Evolutionary conservation across 768 basidiomycete genomes (phyloP), one percentile per base, ranked within the genome.

Genomic region (Kwoniella europaea): DNA sequence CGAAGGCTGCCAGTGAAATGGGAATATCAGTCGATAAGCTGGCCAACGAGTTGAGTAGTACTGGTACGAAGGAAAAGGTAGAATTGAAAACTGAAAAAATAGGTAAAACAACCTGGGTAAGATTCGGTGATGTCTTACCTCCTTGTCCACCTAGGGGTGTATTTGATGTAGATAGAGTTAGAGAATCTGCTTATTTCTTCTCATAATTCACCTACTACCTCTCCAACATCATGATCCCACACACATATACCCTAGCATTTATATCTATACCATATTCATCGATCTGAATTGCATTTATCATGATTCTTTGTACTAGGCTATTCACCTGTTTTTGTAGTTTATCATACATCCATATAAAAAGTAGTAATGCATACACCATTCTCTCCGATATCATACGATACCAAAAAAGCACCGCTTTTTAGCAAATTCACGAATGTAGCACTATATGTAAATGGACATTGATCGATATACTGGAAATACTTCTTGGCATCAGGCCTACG

Each of bases 101-200:
- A n/a, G 68, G 68, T n/a, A 70, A 70, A 57, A 73, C 82, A 62
- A 75, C 76, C 60, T 94, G 93, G 80, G 88, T 97, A 65, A 86
- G 89, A 74, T 84, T 98, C 55, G 83, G 86, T 42, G 90, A 92
- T 75, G 74, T 95, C 74, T 83, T 98, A 20, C 94, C 94, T 0
- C 90, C 90, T 0, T 82, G 94, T 22, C 96, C 96, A 0, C 81
- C 88, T 83, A 93, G 92, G 85, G 96, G 96, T 65, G 86, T 86
- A 67, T 97, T 98, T 82, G 88, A 92, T 74, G 93, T 98, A 72
- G 86, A 88, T 76, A 86, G 86, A 71, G 94, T 98, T 84, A 91
- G 91, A 82, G 84, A 89, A 68, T 92, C 91, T 54, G 86, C 87
- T 46, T 98, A 98, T 84, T 98, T 98, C 88, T 98, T 98, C 87